These are phyloP conservation scores for Hymenoscyphus linearis DNA, from an alignment of 2,329 filamentous ascomycete genomes.

Conservation along the genomic window DNA sequence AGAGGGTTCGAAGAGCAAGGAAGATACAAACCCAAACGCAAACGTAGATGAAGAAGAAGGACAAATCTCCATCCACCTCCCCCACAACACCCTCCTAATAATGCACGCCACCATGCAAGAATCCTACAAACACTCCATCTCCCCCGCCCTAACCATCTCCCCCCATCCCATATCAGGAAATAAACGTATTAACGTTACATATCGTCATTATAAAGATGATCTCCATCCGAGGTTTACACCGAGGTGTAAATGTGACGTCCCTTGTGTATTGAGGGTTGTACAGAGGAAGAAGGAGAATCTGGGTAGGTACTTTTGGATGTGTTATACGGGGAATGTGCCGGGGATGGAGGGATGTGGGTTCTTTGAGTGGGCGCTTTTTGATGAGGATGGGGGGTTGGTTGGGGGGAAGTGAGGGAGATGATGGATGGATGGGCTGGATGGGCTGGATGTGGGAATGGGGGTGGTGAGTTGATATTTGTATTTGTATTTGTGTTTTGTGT, in stretches of 20 bases:
- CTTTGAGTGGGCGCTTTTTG: constrained; percentile 83
- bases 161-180: constrained; percentile 79
- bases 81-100: constrained; percentile 86
- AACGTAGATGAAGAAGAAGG: constrained; percentile 60
- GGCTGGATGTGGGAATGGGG: too few species aligned
- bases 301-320: constrained; percentile 92
- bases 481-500: too few species aligned
- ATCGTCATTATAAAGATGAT: constrained; percentile 74
- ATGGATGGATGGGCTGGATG: too few species aligned
- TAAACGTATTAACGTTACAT: constrained; percentile 87
- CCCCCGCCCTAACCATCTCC: constrained; percentile 68
- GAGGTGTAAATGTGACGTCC: constrained; percentile 67
- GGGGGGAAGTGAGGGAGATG: constrained; percentile 41
- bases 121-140: constrained; percentile 87
- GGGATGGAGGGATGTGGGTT: constrained; percentile 66
- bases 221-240: constrained; percentile 77
- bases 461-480: too few species aligned
- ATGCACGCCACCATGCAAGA: constrained; percentile 99
- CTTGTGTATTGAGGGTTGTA: constrained; percentile 67
- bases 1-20: too few species aligned
- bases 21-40: too few species aligned
- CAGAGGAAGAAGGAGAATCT: constrained; percentile 71
- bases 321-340: constrained; percentile 68
- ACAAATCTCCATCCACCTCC: constrained; percentile 87
- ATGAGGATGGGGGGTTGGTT: constrained; percentile 76